These are phyloP conservation scores for Pseudisothecium myosuroides DNA, from an alignment of 225 moss, liverwort and hornwort species.

Conservation along the genomic window DNA sequence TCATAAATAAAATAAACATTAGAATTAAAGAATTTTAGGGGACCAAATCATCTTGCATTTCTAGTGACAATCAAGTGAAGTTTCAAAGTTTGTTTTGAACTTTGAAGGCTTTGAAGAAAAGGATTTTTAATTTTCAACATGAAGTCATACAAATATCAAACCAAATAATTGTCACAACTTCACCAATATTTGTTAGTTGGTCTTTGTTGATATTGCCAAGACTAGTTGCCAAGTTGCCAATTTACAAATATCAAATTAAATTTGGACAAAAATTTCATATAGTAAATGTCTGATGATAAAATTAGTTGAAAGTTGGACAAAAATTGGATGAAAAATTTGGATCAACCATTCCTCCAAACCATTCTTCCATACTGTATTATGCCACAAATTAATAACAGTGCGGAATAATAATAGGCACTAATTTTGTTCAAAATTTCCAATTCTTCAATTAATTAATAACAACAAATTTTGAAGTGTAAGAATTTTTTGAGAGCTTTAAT, in stretches of 20 bases:
- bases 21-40: neutral
- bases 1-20: neutral
- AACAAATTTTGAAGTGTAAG: neutral
- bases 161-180: fast-evolving
- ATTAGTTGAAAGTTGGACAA: neutral
- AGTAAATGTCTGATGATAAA: neutral
- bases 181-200: neutral
- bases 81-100: neutral
- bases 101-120: neutral
- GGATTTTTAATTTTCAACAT: fast-evolving
- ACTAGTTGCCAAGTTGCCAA: neutral
- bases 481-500: neutral
- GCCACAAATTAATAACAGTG: neutral
- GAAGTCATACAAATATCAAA: fast-evolving
- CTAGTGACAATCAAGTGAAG: fast-evolving
- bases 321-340: neutral
- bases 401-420: too few species aligned
- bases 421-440: neutral
- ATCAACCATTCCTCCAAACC: fast-evolving
- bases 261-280: neutral
- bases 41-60: too few species aligned
- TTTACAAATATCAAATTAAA: neutral
- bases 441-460: neutral
- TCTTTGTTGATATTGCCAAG: fast-evolving
- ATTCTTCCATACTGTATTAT: fast-evolving